These are phyloP conservation scores for Ilex asprella DNA, from an alignment of 257 asterid species.

Conservation along the genomic window DNA sequence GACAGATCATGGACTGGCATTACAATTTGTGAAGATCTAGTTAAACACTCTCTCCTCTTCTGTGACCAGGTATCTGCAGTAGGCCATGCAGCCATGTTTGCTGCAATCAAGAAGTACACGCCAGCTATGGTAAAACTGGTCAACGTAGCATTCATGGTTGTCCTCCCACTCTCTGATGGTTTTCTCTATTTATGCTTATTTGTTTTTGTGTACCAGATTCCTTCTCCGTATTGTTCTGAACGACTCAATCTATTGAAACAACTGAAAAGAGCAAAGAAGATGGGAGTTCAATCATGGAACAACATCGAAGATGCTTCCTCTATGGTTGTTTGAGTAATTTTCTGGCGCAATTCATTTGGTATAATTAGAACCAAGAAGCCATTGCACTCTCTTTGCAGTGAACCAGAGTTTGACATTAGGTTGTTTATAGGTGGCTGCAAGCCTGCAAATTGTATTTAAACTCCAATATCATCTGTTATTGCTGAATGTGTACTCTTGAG, in stretches of 20 bases:
- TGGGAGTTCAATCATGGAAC: slow-evolving; percentile 29
- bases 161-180: not conserved
- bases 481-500: no score
- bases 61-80: slow-evolving; percentile 58
- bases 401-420: no score
- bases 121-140: slow-evolving; percentile 48
- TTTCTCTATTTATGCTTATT: slow-evolving; percentile 3
- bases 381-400: no score
- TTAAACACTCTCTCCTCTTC: no score
- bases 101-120: slow-evolving; percentile 68
- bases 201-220: slow-evolving; percentile 41
- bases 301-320: slow-evolving; percentile 22
- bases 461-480: no score
- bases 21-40: no score
- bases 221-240: slow-evolving; percentile 66
- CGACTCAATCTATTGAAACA: slow-evolving; percentile 61
- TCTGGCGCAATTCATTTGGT: no score
- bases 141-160: not conserved
- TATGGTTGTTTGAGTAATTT: not conserved
- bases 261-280: slow-evolving; percentile 63
- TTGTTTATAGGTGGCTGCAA: no score
- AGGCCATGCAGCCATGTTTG: slow-evolving; percentile 85
- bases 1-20: no score
- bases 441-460: no score
- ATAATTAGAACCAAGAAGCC: no score